Percentiles rank a stretch among this genome's conserved stretches.
These are phyloP conservation scores for Adansonia rubrostipa DNA, from an alignment of 441 rosid genomes.

Conservation along the genomic window DNA sequence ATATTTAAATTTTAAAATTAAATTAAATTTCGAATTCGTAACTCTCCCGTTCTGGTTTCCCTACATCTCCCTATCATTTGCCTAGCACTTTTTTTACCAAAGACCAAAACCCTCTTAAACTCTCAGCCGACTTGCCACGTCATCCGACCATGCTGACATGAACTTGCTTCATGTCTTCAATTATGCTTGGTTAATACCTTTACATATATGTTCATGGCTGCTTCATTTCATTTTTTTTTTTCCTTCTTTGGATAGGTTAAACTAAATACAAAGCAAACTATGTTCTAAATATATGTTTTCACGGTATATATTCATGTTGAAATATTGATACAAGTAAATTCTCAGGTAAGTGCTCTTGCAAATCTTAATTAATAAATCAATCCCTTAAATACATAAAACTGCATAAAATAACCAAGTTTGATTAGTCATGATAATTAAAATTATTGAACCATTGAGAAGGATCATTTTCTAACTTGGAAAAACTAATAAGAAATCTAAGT, in stretches of 20 bases:
- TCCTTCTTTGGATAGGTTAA: not conserved
- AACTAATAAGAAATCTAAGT: not conserved
- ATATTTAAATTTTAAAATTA: too few relatives aligned
- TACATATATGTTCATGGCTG: not conserved
- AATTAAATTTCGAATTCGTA: not conserved
- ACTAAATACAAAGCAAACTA: not conserved
- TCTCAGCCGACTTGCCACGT: constrained; percentile 34
- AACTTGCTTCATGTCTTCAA: constrained; percentile 23
- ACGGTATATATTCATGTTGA: not conserved
- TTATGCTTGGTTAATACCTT: constrained; percentile 1
- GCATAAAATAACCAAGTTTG: not conserved
- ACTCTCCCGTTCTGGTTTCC: too few relatives aligned
- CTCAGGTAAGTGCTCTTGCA: not conserved
- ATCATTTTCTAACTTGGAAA: not conserved
- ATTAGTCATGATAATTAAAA: too few relatives aligned
- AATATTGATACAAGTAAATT: not conserved
- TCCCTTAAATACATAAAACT: not conserved
- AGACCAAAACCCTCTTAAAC: constrained; percentile 31
- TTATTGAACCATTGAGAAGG: not conserved
- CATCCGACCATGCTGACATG: constrained; percentile 38
- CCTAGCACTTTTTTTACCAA: constrained; percentile 41
- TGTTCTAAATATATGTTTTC: not conserved
- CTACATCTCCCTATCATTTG: constrained; percentile 19
- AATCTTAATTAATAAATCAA: not conserved
- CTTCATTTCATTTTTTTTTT: not conserved